Conservation (phyloP, 257 asterid genomes). For the Gynochthodes officinalis region DNA sequence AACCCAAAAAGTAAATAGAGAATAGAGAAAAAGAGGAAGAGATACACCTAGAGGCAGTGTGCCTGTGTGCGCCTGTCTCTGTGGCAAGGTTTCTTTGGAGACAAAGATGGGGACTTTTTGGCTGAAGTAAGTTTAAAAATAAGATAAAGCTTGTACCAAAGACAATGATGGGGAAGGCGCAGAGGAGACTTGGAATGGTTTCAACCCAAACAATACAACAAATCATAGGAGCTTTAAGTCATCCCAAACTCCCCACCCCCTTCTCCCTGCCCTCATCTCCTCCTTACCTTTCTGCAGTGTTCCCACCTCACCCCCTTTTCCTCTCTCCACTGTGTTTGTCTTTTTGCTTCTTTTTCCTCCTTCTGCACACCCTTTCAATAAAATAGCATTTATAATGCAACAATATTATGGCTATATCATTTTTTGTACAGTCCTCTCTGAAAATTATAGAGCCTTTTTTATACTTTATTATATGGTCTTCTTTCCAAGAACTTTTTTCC, state of each 20-base stretch:
- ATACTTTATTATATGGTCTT: slow-evolving; percentile 24
- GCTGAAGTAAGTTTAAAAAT: slow-evolving; percentile 16
- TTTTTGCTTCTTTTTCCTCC: slow-evolving; percentile 31
- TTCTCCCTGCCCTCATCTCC: no score
- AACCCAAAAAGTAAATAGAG: slow-evolving; percentile 3
- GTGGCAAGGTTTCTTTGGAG: slow-evolving; percentile 20
- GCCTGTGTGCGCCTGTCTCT: neutral
- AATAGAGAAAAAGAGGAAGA: neutral
- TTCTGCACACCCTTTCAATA: slow-evolving; percentile 12
- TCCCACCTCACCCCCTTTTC: neutral
- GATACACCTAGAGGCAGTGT: slow-evolving; percentile 4
- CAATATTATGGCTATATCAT: neutral
- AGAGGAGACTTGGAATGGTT: slow-evolving; percentile 47
- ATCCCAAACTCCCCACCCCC: slow-evolving; percentile 9
- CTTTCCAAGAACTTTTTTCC: slow-evolving; percentile 29
- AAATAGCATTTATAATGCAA: slow-evolving; percentile 19
- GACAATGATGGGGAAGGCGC: slow-evolving; percentile 62
- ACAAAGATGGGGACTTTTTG: slow-evolving; percentile 20
- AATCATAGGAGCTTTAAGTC: slow-evolving; percentile 38
- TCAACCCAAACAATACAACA: slow-evolving; percentile 53
- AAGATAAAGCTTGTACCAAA: slow-evolving; percentile 32
- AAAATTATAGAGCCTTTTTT: slow-evolving; percentile 31
- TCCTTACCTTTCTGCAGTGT: slow-evolving; percentile 13
- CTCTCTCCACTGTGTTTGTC: slow-evolving; percentile 41
- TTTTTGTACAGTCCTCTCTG: slow-evolving; percentile 29